These are phyloP conservation scores for Gracilaria gracilis DNA, from an alignment of 23 red algal species.

Conservation along the genomic window DNA sequence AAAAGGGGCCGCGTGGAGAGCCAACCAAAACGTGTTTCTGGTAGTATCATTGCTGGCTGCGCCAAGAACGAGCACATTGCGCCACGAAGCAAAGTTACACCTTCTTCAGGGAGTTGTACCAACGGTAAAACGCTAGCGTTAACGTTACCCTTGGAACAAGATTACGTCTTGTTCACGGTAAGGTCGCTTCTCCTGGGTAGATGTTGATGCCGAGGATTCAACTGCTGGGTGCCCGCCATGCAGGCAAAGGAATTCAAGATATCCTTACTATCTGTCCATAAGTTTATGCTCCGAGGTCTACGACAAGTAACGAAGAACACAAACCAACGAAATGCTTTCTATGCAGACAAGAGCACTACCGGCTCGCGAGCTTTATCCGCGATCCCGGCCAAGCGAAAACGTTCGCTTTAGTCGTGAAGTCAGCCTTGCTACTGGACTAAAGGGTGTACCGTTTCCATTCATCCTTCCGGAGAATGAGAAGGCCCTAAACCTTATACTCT, in stretches of 20 bases:
- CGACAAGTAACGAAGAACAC: neutral
- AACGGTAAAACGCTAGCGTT: no score
- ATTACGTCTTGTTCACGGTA: no score
- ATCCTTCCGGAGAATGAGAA: slow-evolving; percentile 15
- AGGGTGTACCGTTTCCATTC: neutral
- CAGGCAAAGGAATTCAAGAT: no score
- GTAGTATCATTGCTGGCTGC: neutral
- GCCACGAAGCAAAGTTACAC: no score
- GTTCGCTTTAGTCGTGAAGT: slow-evolving; percentile 21
- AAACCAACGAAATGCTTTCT: neutral
- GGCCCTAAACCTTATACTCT: neutral
- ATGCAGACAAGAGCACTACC: neutral
- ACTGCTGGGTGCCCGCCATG: no score
- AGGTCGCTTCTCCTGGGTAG: no score
- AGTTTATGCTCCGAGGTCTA: slow-evolving; percentile 8
- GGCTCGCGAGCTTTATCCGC: neutral
- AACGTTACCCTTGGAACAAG: no score
- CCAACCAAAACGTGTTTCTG: neutral
- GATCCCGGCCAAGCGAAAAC: slow-evolving; percentile 29
- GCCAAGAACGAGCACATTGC: neutral
- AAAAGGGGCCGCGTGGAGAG: neutral
- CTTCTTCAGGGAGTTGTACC: no score
- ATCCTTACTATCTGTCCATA: neutral
- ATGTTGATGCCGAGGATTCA: no score
- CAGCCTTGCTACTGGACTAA: slow-evolving; percentile 14